Base-by-base conservation (phyloP, 1,284 basidiomycete genomes). In the Takashimella koratensis region DNA sequence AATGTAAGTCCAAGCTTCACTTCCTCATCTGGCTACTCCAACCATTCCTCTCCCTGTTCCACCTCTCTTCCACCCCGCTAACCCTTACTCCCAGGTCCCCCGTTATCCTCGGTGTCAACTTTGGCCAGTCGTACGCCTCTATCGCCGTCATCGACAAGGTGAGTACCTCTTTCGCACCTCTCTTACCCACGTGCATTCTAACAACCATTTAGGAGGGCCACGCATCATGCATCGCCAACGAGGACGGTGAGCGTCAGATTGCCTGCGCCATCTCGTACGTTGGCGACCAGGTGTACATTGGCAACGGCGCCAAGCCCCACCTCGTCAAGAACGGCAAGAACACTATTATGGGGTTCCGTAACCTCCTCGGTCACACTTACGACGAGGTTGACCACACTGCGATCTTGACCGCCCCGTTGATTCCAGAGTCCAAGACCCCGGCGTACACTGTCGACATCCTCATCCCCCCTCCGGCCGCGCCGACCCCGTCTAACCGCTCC, bases 201-300 rank as follows among this genome's bases (percentile, higher is more conserved):
- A 60, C 59, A 47, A 21, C 47, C 45, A 36, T 43, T 22, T 39
- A 92, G 89, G 90, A 94, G 77, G 90, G 90, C 22, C 79, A 87
- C 43, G 86, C 93, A 27, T 88, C 90, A 71, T 94, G 90, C 72
- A 98, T 98, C 60, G 95, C 95, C 22, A 98, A 98, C 76, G 94
- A 98, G 75, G 95, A 98, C 70, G 95, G 95, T 46, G 95, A 98
- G 75, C 86, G 95, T 41, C 96, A 98, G 78, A 96, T 98, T 68
- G 93, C 93, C 0, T 94, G 90, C 68, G 91, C 92, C 41, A 82
- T 98, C 57, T 86, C 94, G 0, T 98, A 95, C 76, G 85, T 86
- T 58, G 93, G 90, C 22, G 87, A 91, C 73, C 88, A 97, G 76
- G 84, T 86, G 90, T 98, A 98, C 79, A 88, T 96, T 52, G 95